These are phyloP conservation scores for Venturia carpophila DNA, from an alignment of 2,329 filamentous ascomycete species.

Conservation along the genomic window DNA sequence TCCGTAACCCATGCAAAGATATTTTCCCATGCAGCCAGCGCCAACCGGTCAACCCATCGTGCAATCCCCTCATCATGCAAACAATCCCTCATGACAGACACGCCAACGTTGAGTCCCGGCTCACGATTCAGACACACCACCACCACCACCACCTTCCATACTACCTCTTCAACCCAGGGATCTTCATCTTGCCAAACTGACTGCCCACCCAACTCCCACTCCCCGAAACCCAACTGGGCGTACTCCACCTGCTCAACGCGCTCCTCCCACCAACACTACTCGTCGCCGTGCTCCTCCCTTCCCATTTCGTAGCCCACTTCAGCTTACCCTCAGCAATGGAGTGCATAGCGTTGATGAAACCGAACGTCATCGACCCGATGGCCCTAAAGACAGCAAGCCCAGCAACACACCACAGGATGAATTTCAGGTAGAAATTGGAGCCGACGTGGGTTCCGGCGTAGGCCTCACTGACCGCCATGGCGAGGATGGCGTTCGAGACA, in stretches of 20 bases:
- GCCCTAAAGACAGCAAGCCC: constrained; percentile 80
- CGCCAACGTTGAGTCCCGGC: not conserved
- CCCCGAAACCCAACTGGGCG: constrained; percentile 30
- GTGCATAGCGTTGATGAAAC: constrained; percentile 75
- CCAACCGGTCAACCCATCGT: not conserved
- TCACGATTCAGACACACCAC: not conserved
- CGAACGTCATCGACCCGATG: constrained; percentile 71
- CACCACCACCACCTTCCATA: no score
- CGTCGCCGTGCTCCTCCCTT: constrained; percentile 21
- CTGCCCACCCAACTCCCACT: constrained; percentile 31
- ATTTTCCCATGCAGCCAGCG: not conserved
- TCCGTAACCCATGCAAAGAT: not conserved
- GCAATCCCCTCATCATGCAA: no score
- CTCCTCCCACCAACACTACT: constrained; percentile 28
- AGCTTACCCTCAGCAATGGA: constrained; percentile 80
- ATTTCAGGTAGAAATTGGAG: constrained; percentile 81
- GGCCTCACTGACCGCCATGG: constrained; percentile 84
- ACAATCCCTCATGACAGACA: not conserved
- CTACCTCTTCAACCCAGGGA: not conserved
- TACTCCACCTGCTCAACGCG: constrained; percentile 32
- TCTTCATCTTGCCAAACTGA: not conserved
- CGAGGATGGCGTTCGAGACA: constrained; percentile 81
- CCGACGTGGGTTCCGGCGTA: constrained; percentile 66
- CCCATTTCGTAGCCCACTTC: constrained; percentile 37
- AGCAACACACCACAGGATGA: constrained; percentile 90